Base-by-base conservation (phyloP, 805 yeast genomes). In the Blastobotrys mokoenaii region DNA sequence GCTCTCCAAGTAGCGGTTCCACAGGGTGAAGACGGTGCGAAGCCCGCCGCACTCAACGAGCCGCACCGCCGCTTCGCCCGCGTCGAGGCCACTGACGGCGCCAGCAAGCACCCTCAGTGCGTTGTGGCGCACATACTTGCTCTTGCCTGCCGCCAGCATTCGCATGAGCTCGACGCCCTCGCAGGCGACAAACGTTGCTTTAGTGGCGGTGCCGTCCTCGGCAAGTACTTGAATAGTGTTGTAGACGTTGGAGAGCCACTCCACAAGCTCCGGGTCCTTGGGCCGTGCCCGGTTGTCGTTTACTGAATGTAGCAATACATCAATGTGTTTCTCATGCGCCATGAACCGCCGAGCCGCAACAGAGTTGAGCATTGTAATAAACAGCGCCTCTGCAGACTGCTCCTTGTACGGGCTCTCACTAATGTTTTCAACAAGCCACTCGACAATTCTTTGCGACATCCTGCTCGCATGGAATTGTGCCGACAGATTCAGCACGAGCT, bases 101-200 rank as follows among this genome's bases (percentile, higher is more conserved):
- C 32, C 32, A 12, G 27, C 37, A 5, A 53, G 38, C 7, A 53
- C 48, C 5, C 22, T 34, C 37, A 53, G 36, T 3, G 46, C 51
- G 12, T 36, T 30, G 2, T 32, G 11, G 16, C 22, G 14, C 3
- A 40, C 38, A 46, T 10, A 51, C 10, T 38, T 37, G n/a, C 46
- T n/a, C 16, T 41, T 46, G 7, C 20, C 40, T 8, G 16, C 16
- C n/a, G 44, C 14, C n/a, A 53, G 38, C 9, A 51, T 31, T 2
- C 50, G 18, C 49, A 53, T 25, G 8, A 54, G 46, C 38, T 54
- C 57, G 6, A 51, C 40, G 4, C 56, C 57, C 36, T 54, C 57
- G 5, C n/a, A 22, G 3, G 49, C 42, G 9, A 47, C 31, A 41
- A 54, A 48, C 12, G 11, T 18, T 32, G 45, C 38, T 33, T 44